Conservation (phyloP, 805 yeast genomes). For the Monosporozyma servazzii region DNA sequence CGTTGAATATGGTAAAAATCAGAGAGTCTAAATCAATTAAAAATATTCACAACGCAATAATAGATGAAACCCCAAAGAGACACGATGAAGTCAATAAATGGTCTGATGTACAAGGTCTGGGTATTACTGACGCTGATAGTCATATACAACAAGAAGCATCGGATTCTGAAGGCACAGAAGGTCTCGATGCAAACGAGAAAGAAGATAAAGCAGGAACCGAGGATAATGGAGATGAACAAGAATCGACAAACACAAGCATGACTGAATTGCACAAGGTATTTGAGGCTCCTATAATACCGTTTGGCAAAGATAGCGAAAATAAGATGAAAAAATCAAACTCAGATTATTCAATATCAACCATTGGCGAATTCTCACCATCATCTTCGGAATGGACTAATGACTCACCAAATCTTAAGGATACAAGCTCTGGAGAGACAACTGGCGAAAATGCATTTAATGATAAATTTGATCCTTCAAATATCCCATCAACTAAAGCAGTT, state of each 20-base stretch:
- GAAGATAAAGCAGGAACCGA: not conserved
- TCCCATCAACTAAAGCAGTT: slow-evolving; percentile 36
- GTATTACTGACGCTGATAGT: not conserved
- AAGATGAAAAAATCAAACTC: slow-evolving; percentile 26
- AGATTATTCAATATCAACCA: slow-evolving; percentile 32
- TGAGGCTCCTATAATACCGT: slow-evolving; percentile 26
- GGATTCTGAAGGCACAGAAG: not conserved
- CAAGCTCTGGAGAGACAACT: not conserved
- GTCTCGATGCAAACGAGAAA: not conserved
- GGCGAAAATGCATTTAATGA: not conserved
- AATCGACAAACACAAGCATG: not conserved
- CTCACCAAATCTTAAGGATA: slow-evolving; percentile 27
- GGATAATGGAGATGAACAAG: not conserved
- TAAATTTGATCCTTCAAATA: not conserved
- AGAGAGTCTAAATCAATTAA: slow-evolving; percentile 9
- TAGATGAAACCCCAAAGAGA: not conserved
- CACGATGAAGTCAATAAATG: not conserved
- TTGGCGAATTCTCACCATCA: slow-evolving; percentile 40
- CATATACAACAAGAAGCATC: not conserved
- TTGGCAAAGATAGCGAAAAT: slow-evolving; percentile 9
- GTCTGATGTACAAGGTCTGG: not conserved
- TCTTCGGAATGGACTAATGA: slow-evolving; percentile 37
- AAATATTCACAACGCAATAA: slow-evolving; percentile 3
- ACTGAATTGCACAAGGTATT: slow-evolving; percentile 21
- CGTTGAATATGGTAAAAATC: slow-evolving; percentile 21